phyloP scores from a whole-genome alignment of 345 rosid genomes.

The Linum tenue region DNA sequence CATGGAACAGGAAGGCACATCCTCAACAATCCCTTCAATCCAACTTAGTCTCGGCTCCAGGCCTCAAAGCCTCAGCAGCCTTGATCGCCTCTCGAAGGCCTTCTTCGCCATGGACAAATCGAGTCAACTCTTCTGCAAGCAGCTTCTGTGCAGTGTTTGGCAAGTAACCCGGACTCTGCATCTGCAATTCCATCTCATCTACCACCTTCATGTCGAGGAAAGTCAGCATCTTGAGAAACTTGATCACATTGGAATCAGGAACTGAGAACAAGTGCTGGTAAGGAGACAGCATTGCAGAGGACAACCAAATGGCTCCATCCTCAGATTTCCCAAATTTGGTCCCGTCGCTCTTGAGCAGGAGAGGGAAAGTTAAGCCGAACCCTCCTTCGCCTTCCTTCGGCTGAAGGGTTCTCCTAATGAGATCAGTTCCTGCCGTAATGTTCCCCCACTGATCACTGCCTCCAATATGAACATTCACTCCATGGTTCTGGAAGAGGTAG shows the following conservation, averaged over 20 bases:
- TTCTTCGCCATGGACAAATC: slow-evolving; percentile 85
- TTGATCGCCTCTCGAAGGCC: slow-evolving; percentile 81
- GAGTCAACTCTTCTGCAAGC: slow-evolving; percentile 87
- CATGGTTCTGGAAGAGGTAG: slow-evolving; percentile 53
- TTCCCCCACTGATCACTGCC: slow-evolving; percentile 99
- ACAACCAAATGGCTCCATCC: slow-evolving; percentile 96
- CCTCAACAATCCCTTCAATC: slow-evolving; percentile 87
- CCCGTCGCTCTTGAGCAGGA: slow-evolving; percentile 77
- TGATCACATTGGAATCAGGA: slow-evolving; percentile 67
- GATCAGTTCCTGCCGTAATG: slow-evolving; percentile 85
- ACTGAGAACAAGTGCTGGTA: slow-evolving; percentile 91
- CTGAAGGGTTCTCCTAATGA: slow-evolving; percentile 68
- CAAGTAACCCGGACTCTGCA: slow-evolving; percentile 58
- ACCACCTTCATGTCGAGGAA: slow-evolving; percentile 65
- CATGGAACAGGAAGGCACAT: slow-evolving; percentile 72
- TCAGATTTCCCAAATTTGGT: slow-evolving; percentile 96
- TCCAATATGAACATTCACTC: slow-evolving; percentile 84
- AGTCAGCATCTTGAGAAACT: slow-evolving; percentile 68
- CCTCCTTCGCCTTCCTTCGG: slow-evolving; percentile 43
- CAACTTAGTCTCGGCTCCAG: slow-evolving; percentile 82
- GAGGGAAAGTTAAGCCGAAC: slow-evolving; percentile 85
- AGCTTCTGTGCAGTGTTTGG: slow-evolving; percentile 64
- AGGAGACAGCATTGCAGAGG: slow-evolving; percentile 63
- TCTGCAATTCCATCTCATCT: slow-evolving; percentile 49
- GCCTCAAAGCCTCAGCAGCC: slow-evolving; percentile 86